A percentile compares a stretch with the other conserved stretches of the same genome.
These are phyloP conservation scores for Saccharomycopsis crataegensis DNA, from an alignment of 1,139 yeast genomes.

Conservation along the genomic window DNA sequence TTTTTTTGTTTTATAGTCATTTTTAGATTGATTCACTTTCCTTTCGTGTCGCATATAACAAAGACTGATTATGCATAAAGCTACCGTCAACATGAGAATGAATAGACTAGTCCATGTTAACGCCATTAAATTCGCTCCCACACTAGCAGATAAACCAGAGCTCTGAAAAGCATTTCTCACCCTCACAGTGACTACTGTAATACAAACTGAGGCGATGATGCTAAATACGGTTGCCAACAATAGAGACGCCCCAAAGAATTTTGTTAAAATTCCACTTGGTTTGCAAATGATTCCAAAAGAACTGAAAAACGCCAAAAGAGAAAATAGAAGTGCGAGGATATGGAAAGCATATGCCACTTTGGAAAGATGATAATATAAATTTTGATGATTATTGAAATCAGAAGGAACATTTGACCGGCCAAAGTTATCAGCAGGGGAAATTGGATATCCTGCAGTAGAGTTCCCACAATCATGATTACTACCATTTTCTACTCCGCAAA, in stretches of 20 bases:
- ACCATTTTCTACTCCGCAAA: constrained; percentile 44
- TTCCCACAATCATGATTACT: constrained; percentile 39
- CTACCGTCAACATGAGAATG: constrained; percentile 31
- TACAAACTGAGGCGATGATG: constrained; percentile 49
- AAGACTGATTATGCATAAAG: no score
- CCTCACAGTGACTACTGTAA: constrained; percentile 58
- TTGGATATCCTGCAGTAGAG: constrained; percentile 52
- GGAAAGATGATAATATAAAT: constrained; percentile 48
- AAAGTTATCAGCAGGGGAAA: constrained; percentile 58
- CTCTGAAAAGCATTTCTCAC: constrained; percentile 50
- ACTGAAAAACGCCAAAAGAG: constrained; percentile 36
- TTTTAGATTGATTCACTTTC: no score
- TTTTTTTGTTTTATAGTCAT: no score
- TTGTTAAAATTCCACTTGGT: constrained; percentile 24
- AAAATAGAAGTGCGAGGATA: constrained; percentile 47
- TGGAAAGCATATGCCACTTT: constrained; percentile 65
- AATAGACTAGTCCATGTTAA: constrained; percentile 58
- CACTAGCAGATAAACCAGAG: constrained; percentile 38
- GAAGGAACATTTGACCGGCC: constrained; percentile 39
- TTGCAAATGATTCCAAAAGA: constrained; percentile 22
- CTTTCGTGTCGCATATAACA: no score
- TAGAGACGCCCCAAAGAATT: constrained; percentile 34
- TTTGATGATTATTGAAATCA: constrained; percentile 25
- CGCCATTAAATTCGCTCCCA: constrained; percentile 56
- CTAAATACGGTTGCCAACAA: constrained; percentile 30